Conservation (phyloP, 1,139 yeast genomes). For the Kodamaea ohmeri region DNA sequence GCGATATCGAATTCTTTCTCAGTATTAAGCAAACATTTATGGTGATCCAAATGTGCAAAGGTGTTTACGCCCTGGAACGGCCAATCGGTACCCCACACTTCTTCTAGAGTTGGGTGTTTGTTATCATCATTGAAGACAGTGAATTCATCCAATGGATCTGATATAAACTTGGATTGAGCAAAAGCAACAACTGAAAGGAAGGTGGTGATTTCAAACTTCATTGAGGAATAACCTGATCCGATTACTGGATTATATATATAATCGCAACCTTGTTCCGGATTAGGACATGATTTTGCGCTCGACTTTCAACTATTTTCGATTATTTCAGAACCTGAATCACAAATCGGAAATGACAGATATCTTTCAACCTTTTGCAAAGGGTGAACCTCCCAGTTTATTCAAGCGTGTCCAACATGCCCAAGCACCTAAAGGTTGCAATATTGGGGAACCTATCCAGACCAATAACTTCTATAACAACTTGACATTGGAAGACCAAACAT, state of each 20-base stretch:
- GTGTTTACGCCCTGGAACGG: conserved; percentile 70
- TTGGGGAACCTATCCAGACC: conserved; percentile 39
- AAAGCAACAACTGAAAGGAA: too few relatives aligned
- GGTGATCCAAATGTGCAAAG: conserved; percentile 67
- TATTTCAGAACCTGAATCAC: not conserved
- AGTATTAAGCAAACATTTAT: conserved; percentile 52
- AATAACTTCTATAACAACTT: conserved; percentile 46
- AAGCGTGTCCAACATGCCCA: conserved; percentile 24
- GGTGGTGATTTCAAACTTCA: too few relatives aligned
- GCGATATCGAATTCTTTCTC: conserved; percentile 58
- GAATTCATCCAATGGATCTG: conserved; percentile 5
- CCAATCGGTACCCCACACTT: conserved; percentile 65
- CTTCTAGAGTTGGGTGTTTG: conserved; percentile 37
- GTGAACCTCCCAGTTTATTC: conserved; percentile 30
- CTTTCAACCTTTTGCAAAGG: conserved; percentile 25
- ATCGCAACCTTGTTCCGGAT: not conserved
- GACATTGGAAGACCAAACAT: conserved; percentile 44
- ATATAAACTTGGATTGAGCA: conserved; percentile 2
- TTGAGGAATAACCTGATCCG: too few relatives aligned
- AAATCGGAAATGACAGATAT: conserved; percentile 9
- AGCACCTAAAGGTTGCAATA: conserved; percentile 31
- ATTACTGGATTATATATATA: too few relatives aligned
- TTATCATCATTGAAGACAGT: conserved; percentile 1
- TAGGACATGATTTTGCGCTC: conserved; percentile 3
- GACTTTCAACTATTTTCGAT: too few relatives aligned